Base-by-base conservation (phyloP, 306 rosid species). In the Dryas octopetala region DNA sequence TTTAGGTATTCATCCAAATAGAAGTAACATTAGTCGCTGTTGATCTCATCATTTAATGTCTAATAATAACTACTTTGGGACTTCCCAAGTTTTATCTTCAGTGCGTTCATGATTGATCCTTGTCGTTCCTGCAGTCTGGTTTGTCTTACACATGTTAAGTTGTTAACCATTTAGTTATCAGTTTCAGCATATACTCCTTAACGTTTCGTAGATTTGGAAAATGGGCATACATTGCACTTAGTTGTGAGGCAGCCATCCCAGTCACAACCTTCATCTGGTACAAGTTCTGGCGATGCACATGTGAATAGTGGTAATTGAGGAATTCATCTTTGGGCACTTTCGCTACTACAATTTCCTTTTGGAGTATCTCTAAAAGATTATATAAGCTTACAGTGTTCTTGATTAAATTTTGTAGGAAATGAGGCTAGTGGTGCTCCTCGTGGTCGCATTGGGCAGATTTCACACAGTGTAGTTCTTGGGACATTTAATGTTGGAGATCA, bases 391-490 rank as follows among this genome's bases (percentile, higher is more conserved):
- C 55, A 11, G 54, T 62, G 61, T 12, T 69, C 65, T 38, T 80
- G 48, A 49, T 78, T 68, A 45, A 66, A 57, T 78, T 79, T 79
- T 60, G 81, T 83, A 86, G 96, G 88, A 71, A 90, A 83, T 71
- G 98, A 96, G 70, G 81, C 82, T 19, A 80, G 72, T 78, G 93
- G 92, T 58, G 81, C 80, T 65, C 89, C 89, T 73, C 93, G 92
- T 60, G 84, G 80, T 61, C 98, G 93, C 59, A 78, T 87, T 55
- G 99, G 97, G 53, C 98, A 92, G 79, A 85, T 96, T 78, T 89
- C 99, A 68, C 99, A 96, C 78, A 96, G 98, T 80, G 96, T 96
- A 65, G 98, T 96, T 84, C 90, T 96, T 9, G 99, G 99, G 81
- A 87, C 98, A 53, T 88, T 92, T 83, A 96, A 96, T 78, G 87